phyloP scores from a whole-genome alignment of 371 early-diverging fungal species.

The Apophysomyces trapeziformis region DNA sequence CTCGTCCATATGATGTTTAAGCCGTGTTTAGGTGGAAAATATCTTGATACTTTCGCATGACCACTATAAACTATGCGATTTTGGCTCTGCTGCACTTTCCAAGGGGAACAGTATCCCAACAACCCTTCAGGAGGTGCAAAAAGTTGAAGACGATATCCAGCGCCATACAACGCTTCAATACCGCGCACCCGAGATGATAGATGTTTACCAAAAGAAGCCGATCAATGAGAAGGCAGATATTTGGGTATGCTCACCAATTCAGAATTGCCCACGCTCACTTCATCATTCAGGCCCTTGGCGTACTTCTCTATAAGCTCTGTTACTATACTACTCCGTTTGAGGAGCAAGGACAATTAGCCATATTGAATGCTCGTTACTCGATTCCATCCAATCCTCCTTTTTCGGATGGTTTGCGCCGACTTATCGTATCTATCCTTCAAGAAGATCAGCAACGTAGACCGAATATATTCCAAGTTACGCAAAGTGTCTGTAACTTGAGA shows the following conservation, averaged over 20 bases:
- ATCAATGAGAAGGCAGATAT: slow-evolving; percentile 88
- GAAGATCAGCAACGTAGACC: slow-evolving; percentile 76
- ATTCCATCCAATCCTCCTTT: slow-evolving; percentile 77
- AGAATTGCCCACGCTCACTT: background rate
- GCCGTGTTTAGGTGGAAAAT: slow-evolving; percentile 53
- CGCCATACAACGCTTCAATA: slow-evolving; percentile 91
- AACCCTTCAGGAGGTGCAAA: slow-evolving; percentile 67
- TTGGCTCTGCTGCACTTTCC: slow-evolving; percentile 79
- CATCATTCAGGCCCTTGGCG: slow-evolving; percentile 84
- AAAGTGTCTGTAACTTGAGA: slow-evolving; percentile 66
- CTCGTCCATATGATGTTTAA: background rate
- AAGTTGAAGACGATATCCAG: slow-evolving; percentile 87
- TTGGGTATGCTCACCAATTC: slow-evolving; percentile 29
- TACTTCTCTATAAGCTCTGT: slow-evolving; percentile 86
- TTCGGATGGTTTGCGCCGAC: slow-evolving; percentile 59
- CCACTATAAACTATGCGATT: slow-evolving; percentile 90
- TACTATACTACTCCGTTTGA: slow-evolving; percentile 94
- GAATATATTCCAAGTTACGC: slow-evolving; percentile 78
- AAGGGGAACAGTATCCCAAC: slow-evolving; percentile 67
- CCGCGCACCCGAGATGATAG: slow-evolving; percentile 92
- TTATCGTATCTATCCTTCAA: slow-evolving; percentile 77
- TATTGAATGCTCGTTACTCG: slow-evolving; percentile 84
- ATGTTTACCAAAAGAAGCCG: slow-evolving; percentile 82
- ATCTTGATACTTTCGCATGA: slow-evolving; percentile 57
- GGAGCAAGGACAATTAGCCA: slow-evolving; percentile 84